Base-by-base conservation (phyloP, 805 yeast genomes). In the Wickerhamomyces rabaulensis region DNA sequence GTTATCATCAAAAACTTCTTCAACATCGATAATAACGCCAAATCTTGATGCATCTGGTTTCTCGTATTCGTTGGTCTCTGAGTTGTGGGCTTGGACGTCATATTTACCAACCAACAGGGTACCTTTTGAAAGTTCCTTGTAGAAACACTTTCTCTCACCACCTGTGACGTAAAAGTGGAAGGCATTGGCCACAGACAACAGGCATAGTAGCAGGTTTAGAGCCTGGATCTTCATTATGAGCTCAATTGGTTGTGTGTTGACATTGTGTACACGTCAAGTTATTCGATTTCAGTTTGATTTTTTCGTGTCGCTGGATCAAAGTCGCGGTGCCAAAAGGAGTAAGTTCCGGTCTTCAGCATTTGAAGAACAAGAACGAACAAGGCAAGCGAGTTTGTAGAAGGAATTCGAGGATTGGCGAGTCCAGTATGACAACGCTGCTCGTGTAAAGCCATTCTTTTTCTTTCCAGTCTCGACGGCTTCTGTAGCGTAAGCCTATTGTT, bases 111-210 rank as follows among this genome's bases (percentile, higher is more conserved):
- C 85, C 20, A 91, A 84, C 47, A 92, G 74, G 15, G 95, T 80
- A 55, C 83, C 86, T 52, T 75, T 73, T n/a, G 87, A 81, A 49
- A 92, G 71, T 51, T 86, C 95, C 61, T 91, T 94, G 59, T 70
- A 84, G 64, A 92, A 92, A 67, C 98, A 94, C 56, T 80, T 80
- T 40, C 80, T 75, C 54, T 85, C 85, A 29, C 84, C 90, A 2
- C 91, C 84, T 10, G 79, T 79, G 45, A 87, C 70, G 64, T 89
- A 91, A 64, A 89, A 82, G 64, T 94, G 95, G 49, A 91, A 43
- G 0, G 56, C 61, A 7, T 29, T 23, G 7, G 45, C 36, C n/a
- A 20, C 13, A 16, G 36, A 33, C 13, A 33, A 20, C 10, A 33
- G 20, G 9, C 13, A 33, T 33, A 33, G 6, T 20, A 33, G 16